Conservation (phyloP, 768 basidiomycete species). For the Tylopilus vinaceipallidus region DNA sequence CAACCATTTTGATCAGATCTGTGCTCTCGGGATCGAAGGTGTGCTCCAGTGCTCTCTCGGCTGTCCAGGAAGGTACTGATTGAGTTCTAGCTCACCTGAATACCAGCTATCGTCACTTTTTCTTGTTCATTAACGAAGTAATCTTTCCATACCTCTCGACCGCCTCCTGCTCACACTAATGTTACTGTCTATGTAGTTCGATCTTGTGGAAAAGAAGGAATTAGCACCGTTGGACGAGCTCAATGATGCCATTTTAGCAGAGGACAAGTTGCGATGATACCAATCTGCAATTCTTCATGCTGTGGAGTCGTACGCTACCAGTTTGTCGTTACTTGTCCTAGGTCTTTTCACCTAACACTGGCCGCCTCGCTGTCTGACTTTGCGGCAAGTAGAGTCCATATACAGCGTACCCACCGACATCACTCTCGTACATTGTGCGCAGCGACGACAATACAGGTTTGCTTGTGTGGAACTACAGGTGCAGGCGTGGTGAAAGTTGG, state of each 20-base stretch:
- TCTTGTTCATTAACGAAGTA: slow-evolving; percentile 95
- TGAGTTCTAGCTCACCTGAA: slow-evolving; percentile 81
- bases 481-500: neutral
- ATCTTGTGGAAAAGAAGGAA: slow-evolving; percentile 95
- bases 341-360: neutral
- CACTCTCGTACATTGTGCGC: slow-evolving; percentile 11
- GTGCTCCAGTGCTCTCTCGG: slow-evolving; percentile 6
- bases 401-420: slow-evolving; percentile 11
- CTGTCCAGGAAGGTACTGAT: neutral
- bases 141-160: slow-evolving; percentile 15
- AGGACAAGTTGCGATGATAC: slow-evolving; percentile 42
- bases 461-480: slow-evolving; percentile 3
- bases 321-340: neutral
- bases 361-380: neutral
- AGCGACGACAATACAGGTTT: slow-evolving; percentile 8
- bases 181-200: slow-evolving; percentile 53
- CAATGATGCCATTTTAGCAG: slow-evolving; percentile 82
- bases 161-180: slow-evolving; percentile 9
- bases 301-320: neutral
- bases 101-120: slow-evolving; percentile 97
- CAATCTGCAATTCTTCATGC: neutral
- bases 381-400: neutral
- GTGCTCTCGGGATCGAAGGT: slow-evolving; percentile 98
- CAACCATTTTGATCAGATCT: slow-evolving; percentile 98
- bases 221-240: slow-evolving; percentile 92